Conservation (phyloP, 805 yeast genomes). For the Ogataea degrootiae region DNA sequence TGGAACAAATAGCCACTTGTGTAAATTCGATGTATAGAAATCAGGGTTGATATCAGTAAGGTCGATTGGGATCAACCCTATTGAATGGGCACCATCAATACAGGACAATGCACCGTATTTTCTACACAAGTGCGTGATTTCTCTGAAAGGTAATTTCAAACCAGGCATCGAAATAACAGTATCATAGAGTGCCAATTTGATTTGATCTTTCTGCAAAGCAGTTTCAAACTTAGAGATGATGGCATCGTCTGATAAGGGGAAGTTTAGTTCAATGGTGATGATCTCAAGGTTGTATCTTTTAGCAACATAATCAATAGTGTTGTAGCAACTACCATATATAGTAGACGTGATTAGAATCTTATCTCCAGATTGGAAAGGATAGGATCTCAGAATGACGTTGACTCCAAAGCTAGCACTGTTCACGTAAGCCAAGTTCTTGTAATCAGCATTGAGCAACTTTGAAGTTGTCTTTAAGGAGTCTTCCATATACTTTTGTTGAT, state of each 20-base stretch:
- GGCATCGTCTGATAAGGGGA: slow-evolving; percentile 42
- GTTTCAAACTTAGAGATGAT: slow-evolving; percentile 32
- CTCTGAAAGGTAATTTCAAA: slow-evolving; percentile 49
- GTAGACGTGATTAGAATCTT: slow-evolving; percentile 44
- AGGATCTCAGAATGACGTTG: slow-evolving; percentile 51
- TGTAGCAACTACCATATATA: slow-evolving; percentile 50
- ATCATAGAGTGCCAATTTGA: slow-evolving; percentile 48
- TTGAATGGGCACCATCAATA: slow-evolving; percentile 71
- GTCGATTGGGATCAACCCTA: slow-evolving; percentile 48
- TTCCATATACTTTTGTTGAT: slow-evolving; percentile 27
- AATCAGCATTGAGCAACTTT: slow-evolving; percentile 42
- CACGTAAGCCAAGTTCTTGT: slow-evolving; percentile 46
- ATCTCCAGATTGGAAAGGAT: slow-evolving; percentile 48
- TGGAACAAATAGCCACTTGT: slow-evolving; percentile 65
- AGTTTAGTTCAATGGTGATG: slow-evolving; percentile 35
- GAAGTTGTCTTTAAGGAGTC: slow-evolving; percentile 36
- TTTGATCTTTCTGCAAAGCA: slow-evolving; percentile 23
- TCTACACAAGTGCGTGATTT: slow-evolving; percentile 40
- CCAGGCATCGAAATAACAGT: slow-evolving; percentile 65
- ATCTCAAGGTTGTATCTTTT: slow-evolving; percentile 31
- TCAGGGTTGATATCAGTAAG: slow-evolving; percentile 47
- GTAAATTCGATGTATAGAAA: slow-evolving; percentile 57
- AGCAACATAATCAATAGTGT: slow-evolving; percentile 41
- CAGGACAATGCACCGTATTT: slow-evolving; percentile 45
- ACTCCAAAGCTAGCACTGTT: slow-evolving; percentile 59